Evolutionary conservation across 306 rosid species (phyloP), one percentile per base, ranked within the genome.

Genomic region (Senna siamea): DNA sequence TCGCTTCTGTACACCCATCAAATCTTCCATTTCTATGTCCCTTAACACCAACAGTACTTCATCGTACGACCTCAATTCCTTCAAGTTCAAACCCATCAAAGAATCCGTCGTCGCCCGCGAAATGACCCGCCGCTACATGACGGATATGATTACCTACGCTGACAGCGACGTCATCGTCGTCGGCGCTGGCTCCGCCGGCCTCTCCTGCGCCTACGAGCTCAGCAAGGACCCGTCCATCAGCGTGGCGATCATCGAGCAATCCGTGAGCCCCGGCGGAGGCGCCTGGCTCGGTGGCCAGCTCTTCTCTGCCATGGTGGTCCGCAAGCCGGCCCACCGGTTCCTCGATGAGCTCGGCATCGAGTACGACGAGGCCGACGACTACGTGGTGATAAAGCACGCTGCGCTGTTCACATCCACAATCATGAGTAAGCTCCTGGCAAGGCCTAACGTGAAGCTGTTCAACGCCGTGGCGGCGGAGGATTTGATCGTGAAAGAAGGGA

Each of bases 211-310:
- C 2, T 95, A 95, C 34, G 97, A 95, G 59, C 89, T 95, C 76
- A 92, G 98, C 88, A 95, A 95, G 77, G 79, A 92, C 79, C 97
- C 98, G 0, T 23, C 77, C 11, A 76, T 95, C 69, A 54, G 68
- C 41, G 75, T 92, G 2, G 98, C 99, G 34, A 95, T 95, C 2
- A 86, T 95, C 55, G 97, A 95, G 70, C 99, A 95, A 69, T 95
- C 98, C 13, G 97, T 95, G 23, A 92, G 97, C 83, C 99, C 98
- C 23, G 97, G 98, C 5, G 97, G 99, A 2, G 99, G 98, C 43
- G 97, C 98, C 0, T 95, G 99, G 99, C 97, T 95, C 66, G 97
- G 97, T 1, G 97, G 97, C 9, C 97, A 95, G 64, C 99, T 95
- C 47, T 95, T 95, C 84, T 95, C 99, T 8, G 96, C 98, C 72